Base-by-base conservation (phyloP, 2,329 filamentous ascomycete species). In the Beauveria bassiana region DNA sequence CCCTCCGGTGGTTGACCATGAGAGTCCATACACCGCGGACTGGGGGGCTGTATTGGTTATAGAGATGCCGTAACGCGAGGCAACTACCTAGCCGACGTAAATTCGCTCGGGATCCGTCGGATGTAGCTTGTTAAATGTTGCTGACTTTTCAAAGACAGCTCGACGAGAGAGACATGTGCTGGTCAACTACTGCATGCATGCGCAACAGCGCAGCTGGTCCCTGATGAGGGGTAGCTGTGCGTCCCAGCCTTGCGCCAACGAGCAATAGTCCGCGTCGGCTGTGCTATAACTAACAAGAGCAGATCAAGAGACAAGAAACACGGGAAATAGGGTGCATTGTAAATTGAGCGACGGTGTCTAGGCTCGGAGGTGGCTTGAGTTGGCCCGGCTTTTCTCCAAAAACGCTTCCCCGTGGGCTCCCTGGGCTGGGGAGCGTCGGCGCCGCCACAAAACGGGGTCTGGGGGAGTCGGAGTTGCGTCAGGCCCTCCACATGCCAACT, bases 401-500 rank as follows among this genome's bases (percentile, higher is more conserved):
- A 40, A 50, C 46, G 31, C 45, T 60, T 53, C 57, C 50, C 58
- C 58, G 42, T 61, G 47, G 49, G 49, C 50, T 38, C 18, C 5
- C 18, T 54, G 20, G n/a, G 20, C 46, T 49, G 55, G 55, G 55
- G 55, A 58, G 45, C 55, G 43, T 50, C 55, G 55, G 55, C 55
- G 55, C 45, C 55, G 42, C 55, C 46, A 58, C 20, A 46, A 51
- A 51, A 52, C 9, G 49, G 58, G 50, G 58, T 58, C 55, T 50
- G 49, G 58, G 50, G 49, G 49, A 53, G 49, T 40, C 46, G 18
- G 22, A 46, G 58, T 34, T 62, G 60, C 60, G 60, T 57, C 60
- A 62, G 60, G 34, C 16, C 51, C 59, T 62, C 60, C 60, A 62
- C 60, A 62, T 62, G 60, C 20, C 16, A 55, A 55, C 24, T 34